phyloP scores from a whole-genome alignment of 495 filamentous ascomycete species.

The Hypoxylon cercidicola region DNA sequence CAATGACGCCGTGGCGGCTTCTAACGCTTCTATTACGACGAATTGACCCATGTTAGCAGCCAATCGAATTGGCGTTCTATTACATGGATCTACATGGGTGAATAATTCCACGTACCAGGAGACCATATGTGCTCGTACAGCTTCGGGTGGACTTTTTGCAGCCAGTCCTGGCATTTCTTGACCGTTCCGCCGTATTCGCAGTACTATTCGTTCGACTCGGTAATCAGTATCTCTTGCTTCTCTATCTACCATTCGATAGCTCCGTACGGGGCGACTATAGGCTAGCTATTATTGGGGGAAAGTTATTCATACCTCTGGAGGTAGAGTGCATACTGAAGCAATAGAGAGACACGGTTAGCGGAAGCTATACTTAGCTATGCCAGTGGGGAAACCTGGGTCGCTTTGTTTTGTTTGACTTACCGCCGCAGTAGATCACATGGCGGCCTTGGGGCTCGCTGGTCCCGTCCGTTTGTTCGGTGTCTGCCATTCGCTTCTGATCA shows the following conservation, averaged over 20 bases:
- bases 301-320: constrained; percentile 82
- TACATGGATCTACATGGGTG: neutral
- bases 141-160: constrained; percentile 75
- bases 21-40: constrained; percentile 74
- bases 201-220: constrained; percentile 69
- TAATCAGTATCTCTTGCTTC: constrained; percentile 31
- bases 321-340: constrained; percentile 83
- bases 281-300: constrained; percentile 8
- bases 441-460: constrained; percentile 68
- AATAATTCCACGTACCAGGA: constrained; percentile 65
- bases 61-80: neutral
- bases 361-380: neutral
- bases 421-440: constrained; percentile 82
- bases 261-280: constrained; percentile 5
- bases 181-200: constrained; percentile 98
- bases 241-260: constrained; percentile 4
- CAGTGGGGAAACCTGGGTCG: constrained; percentile 22
- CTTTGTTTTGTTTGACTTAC: constrained; percentile 59
- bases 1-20: constrained; percentile 82
- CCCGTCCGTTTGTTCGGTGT: constrained; percentile 49
- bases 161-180: constrained; percentile 98
- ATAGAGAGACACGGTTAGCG: constrained; percentile 17
- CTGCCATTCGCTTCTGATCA: constrained; percentile 49
- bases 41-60: constrained; percentile 29
- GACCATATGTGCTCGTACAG: constrained; percentile 85